Base-by-base conservation (phyloP, 139 green algal species). In the Deuterostichococcus epilithicus region DNA sequence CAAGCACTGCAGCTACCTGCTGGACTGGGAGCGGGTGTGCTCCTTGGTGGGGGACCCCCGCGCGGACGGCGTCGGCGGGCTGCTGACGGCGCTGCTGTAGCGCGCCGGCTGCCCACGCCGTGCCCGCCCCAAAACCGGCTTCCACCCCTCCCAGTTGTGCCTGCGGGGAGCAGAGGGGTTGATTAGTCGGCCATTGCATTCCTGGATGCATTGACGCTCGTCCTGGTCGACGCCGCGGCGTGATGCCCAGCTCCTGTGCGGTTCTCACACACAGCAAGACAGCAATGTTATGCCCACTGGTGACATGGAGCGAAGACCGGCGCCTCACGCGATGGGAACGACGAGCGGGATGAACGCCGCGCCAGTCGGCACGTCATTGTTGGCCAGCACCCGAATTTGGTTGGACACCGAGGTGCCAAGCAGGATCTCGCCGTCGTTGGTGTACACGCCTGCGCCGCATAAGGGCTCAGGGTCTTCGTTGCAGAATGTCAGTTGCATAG, bases 291-390 rank as follows among this genome's bases (percentile, higher is more conserved):
- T 28, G n/a, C n/a, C n/a, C n/a, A n/a, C n/a, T n/a, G n/a, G n/a
- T n/a, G n/a, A n/a, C n/a, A n/a, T n/a, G n/a, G n/a, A n/a, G n/a
- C n/a, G n/a, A n/a, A n/a, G n/a, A n/a, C n/a, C 28, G 52, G 10
- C 18, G 3, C 3, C 52, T 63, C 52, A 63, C 58, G 15, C 26
- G 23, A 71, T 60, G 20, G 52, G 59, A 34, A 81, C 45, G 32
- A 35, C 23, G 52, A 88, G 47, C 34, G 70, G 37, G 76, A 89
- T 81, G 70, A 78, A 84, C 36, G 88, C 88, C 8, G 87, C 85
- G 39, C 88, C 88, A 6, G 76, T 85, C 39, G 88, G 88, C 34
- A 87, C 85, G 73, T 92, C 88, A 42, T 92, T 92, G 81, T 92
- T 92, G 81, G 85, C 86, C 76, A 92, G 66, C 45, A 92, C 87